A percentile compares a stretch with the other conserved stretches of the same genome.
Conservation (phyloP, 192 early-diverging fungal genomes). For the Coemansia sp. region DNA sequence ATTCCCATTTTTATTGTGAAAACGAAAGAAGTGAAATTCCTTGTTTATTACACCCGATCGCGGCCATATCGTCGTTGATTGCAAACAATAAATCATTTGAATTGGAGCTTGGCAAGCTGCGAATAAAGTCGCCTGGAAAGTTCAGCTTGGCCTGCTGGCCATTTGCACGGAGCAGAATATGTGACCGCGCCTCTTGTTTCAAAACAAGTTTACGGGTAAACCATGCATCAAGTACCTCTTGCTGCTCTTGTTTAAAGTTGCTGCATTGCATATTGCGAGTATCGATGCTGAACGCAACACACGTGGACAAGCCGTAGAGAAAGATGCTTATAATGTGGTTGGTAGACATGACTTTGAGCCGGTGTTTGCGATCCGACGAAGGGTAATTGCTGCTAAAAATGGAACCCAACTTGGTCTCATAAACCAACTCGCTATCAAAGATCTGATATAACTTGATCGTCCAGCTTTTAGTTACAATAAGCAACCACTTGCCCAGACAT, state of each 20-base stretch:
- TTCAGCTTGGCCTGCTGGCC: not conserved
- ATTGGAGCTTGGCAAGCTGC: not conserved
- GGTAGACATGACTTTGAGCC: not conserved
- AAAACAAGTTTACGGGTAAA: not conserved
- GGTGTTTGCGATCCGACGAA: not conserved
- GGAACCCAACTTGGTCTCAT: not conserved
- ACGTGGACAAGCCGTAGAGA: not conserved
- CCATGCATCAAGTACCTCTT: not conserved
- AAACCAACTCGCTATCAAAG: not conserved
- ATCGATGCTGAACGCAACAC: not conserved
- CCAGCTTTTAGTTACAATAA: slow-evolving; percentile 1
- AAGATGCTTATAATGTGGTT: not conserved
- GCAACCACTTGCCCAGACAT: slow-evolving; percentile 10
- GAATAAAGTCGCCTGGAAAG: not conserved
- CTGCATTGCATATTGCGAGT: no score
- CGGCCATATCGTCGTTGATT: slow-evolving; percentile 10
- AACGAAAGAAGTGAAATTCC: slow-evolving; percentile 4
- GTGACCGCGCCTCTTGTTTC: not conserved
- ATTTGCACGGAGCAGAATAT: not conserved
- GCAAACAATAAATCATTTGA: not conserved
- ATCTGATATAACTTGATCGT: slow-evolving; percentile 2
- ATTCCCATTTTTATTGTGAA: slow-evolving; percentile 11
- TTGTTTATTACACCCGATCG: not conserved
- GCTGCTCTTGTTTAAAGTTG: no score
- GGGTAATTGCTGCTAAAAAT: not conserved